These are phyloP conservation scores for Stromatinia cepivora DNA, from an alignment of 2,329 filamentous ascomycete species.

Conservation along the genomic window DNA sequence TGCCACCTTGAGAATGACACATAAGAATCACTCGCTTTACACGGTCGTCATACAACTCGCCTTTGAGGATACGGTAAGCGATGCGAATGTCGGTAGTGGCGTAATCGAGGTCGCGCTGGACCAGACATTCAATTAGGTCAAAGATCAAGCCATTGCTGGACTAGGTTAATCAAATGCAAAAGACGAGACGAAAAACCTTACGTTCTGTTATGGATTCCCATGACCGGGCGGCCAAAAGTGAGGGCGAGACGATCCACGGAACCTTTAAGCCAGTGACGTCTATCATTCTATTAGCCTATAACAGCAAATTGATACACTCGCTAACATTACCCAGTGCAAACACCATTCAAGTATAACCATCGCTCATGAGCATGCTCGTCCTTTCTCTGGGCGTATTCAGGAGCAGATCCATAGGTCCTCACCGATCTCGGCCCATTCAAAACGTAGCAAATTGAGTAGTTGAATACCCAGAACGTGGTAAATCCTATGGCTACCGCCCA, in stretches of 20 bases:
- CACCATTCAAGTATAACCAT: constrained; percentile 81
- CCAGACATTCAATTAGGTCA: constrained; percentile 73
- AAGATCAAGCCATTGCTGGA: constrained; percentile 63
- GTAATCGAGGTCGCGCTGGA: constrained; percentile 74
- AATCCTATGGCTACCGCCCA: constrained; percentile 48
- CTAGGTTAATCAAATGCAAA: constrained; percentile 4
- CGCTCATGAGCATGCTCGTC: constrained; percentile 59
- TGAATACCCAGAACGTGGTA: constrained; percentile 50
- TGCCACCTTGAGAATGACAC: constrained; percentile 75
- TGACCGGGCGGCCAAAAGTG: constrained; percentile 69
- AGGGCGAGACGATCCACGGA: constrained; percentile 71
- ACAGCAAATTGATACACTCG: constrained; percentile 5
- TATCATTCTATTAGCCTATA: constrained; percentile 35
- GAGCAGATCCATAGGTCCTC: constrained; percentile 52
- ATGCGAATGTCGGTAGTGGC: constrained; percentile 66
- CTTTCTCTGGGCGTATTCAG: constrained; percentile 52
- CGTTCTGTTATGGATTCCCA: constrained; percentile 75
- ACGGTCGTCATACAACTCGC: constrained; percentile 59
- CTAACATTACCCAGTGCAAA: constrained; percentile 57
- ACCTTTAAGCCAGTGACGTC: constrained; percentile 65
- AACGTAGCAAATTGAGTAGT: constrained; percentile 52
- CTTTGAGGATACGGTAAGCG: constrained; percentile 63
- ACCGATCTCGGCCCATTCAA: constrained; percentile 51
- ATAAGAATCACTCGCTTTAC: constrained; percentile 72
- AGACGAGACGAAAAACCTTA: constrained; percentile 36